Percentiles rank a stretch among this genome's conserved stretches.
Evolutionary conservation across 1,284 basidiomycete genomes (phyloP).

Genomic region (Trichosporon faecale): DNA sequence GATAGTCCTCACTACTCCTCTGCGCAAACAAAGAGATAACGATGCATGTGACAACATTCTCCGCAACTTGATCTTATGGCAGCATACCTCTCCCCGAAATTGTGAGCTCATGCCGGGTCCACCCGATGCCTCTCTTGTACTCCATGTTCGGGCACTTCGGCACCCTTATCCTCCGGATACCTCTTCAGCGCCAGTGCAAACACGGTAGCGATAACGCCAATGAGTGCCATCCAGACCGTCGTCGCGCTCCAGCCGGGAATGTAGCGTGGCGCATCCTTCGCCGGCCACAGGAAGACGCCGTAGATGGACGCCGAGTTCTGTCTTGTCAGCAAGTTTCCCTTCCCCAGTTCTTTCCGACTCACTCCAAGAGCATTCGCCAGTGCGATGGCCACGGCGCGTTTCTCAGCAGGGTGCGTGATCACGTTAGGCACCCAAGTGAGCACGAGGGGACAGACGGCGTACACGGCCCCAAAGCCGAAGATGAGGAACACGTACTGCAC

Average conservation of each 20-base stretch:
- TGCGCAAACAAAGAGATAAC: too few species aligned
- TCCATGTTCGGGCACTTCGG: too few species aligned
- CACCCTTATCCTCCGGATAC: slow-evolving; percentile 39
- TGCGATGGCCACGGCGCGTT: slow-evolving; percentile 52
- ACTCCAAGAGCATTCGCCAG: slow-evolving; percentile 48
- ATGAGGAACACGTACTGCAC: slow-evolving; percentile 56
- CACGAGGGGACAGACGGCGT: slow-evolving; percentile 52
- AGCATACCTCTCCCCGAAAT: too few species aligned
- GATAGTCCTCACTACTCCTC: too few species aligned
- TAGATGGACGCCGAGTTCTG: slow-evolving; percentile 51
- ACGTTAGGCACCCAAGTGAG: slow-evolving; percentile 53
- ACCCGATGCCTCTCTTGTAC: too few species aligned
- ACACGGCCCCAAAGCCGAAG: slow-evolving; percentile 54
- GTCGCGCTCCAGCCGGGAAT: slow-evolving; percentile 54
- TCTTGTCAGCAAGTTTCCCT: background rate
- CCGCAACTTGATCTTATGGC: too few species aligned
- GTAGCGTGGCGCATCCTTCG: slow-evolving; percentile 51
- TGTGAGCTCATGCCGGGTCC: too few species aligned
- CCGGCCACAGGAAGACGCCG: slow-evolving; percentile 56
- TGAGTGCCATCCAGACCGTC: slow-evolving; percentile 46
- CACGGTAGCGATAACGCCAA: slow-evolving; percentile 48
- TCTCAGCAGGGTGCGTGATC: slow-evolving; percentile 49
- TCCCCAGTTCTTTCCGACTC: background rate
- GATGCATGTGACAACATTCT: background rate
- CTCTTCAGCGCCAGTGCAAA: slow-evolving; percentile 47